A percentile compares a stretch with the other conserved stretches of the same genome.
Evolutionary conservation across 2,329 filamentous ascomycete species (phyloP).

Genomic region (Stagonosporopsis cucurbitacearum): DNA sequence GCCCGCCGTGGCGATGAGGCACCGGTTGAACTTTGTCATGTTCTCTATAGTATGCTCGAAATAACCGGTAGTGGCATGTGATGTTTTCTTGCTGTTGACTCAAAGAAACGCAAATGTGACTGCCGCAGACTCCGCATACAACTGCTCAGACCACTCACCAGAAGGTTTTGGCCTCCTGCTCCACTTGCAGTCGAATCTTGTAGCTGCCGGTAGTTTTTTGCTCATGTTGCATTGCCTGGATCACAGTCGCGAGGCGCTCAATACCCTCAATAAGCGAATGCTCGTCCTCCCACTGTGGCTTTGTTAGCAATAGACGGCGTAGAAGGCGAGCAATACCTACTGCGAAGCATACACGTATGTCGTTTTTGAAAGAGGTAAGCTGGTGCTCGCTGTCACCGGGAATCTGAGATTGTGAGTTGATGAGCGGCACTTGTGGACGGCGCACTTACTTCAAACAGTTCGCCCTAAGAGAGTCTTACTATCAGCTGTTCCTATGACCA

Average conservation of each 20-base stretch:
- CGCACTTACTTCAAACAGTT: constrained; percentile 65
- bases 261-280: constrained; percentile 71
- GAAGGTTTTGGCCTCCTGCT: constrained; percentile 38
- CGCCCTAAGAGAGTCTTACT: constrained; percentile 58
- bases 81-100: background rate
- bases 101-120: background rate
- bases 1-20: background rate
- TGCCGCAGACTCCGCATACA: background rate
- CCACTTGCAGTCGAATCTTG: constrained; percentile 18
- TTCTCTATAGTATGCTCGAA: background rate
- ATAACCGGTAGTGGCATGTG: background rate
- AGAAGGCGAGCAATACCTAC: constrained; percentile 17
- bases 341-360: constrained; percentile 49
- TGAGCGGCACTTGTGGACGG: background rate
- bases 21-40: background rate
- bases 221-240: constrained; percentile 48
- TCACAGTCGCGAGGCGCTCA: constrained; percentile 63
- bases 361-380: constrained; percentile 61
- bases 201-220: constrained; percentile 27
- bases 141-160: constrained; percentile 31
- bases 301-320: constrained; percentile 12
- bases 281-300: constrained; percentile 64
- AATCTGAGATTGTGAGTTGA: constrained; percentile 38
- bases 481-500: constrained; percentile 25
- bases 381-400: constrained; percentile 56